Conservation (phyloP, 805 yeast genomes). For the Wickerhamomyces hampshirensis region DNA sequence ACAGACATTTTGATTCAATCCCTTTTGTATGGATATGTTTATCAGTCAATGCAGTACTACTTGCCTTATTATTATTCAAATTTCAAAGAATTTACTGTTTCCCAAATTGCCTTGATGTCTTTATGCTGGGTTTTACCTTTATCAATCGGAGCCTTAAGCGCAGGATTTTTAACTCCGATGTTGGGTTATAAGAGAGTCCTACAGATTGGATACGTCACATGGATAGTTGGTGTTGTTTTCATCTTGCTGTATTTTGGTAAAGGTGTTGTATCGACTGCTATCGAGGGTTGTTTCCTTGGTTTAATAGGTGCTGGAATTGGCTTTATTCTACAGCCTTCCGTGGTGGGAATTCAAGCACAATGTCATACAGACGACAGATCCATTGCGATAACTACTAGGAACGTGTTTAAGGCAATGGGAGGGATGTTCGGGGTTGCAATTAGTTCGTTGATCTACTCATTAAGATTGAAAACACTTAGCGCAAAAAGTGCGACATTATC, state of each 20-base stretch:
- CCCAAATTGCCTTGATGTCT: constrained; percentile 9
- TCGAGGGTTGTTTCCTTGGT: constrained; percentile 29
- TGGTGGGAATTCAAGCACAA: constrained; percentile 52
- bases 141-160: constrained; percentile 36
- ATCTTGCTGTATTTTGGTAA: constrained; percentile 34
- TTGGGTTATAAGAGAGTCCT: constrained; percentile 39
- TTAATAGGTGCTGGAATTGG: constrained; percentile 41
- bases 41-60: constrained; percentile 42
- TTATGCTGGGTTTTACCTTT: constrained; percentile 42
- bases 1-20: constrained; percentile 32
- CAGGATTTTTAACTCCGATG: constrained; percentile 42
- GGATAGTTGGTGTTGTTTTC: constrained; percentile 37
- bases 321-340: constrained; percentile 18
- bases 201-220: constrained; percentile 34
- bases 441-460: constrained; percentile 11
- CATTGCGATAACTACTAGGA: constrained; percentile 52
- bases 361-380: constrained; percentile 47
- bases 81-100: constrained; percentile 25
- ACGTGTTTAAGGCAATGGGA: constrained; percentile 52
- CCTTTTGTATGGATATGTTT: constrained; percentile 45
- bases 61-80: constrained; percentile 41
- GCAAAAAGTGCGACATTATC: neutral
- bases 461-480: neutral
- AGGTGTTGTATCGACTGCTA: constrained; percentile 28
- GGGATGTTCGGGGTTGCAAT: constrained; percentile 56